Base-by-base conservation (phyloP, 495 filamentous ascomycete species). In the Pyronema omphalodes region DNA sequence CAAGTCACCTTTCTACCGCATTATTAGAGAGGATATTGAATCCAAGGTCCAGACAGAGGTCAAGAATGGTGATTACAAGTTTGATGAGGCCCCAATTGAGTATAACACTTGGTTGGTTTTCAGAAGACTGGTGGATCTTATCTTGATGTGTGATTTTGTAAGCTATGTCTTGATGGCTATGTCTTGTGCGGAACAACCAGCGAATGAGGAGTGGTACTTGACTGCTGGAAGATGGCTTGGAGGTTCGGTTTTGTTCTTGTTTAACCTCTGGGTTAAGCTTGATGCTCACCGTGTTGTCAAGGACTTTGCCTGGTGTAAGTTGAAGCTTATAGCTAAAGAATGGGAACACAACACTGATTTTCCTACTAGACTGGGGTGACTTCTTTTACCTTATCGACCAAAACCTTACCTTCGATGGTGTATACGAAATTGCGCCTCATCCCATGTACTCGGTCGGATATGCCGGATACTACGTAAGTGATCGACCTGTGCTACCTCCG, bases 381-480 rank as follows among this genome's bases (percentile, higher is more conserved):
- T 98, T 96, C 71, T 98, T 98, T 74, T 98, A 86, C 71, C 80
- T 98, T 66, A 86, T 96, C 65, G 93, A 98, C 67, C 87, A 95
- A 66, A 86, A 95, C 65, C 74, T 98, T 63, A 95, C 91, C 35
- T 96, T 98, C 59, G 93, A 98, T 65, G 93, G 93, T 46, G 89
- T 96, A 52, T 98, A 95, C 66, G 91, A 98, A 69, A 93, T 98
- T 84, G 91, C 93, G 44, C 91, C 91, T 19, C 91, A 98, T 67
- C 91, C 91, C 40, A 98, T 98, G 91, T 98, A 98, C 71, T 93
- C 88, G 44, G 88, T 98, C 61, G 91, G 91, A 34, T 98, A 98
- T 69, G 86, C 88, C 19, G 91, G 91, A 29, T 98, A 93, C 69
- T 98, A 98, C 53, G 63, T 66, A 50, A 55, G 63, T 54, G 23